These are phyloP conservation scores for Ulvella scutata DNA, from an alignment of 139 green algal species.

Conservation along the genomic window DNA sequence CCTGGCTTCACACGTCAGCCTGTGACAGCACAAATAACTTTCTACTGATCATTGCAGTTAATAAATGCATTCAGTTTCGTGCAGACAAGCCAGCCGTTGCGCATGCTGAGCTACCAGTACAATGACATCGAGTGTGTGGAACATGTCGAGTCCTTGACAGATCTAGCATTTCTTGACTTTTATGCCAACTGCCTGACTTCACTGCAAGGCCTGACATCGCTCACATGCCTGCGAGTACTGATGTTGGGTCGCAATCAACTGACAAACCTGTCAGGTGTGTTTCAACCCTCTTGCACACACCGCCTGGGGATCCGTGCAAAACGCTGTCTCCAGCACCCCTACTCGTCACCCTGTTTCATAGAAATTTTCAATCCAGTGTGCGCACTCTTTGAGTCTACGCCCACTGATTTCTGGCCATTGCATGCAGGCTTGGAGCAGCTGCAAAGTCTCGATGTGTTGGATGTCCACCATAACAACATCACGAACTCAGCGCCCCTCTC, in stretches of 20 bases:
- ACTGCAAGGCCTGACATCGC: conserved; percentile 4
- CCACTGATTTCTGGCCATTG: neutral
- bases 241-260: conserved; percentile 24
- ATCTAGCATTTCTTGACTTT: conserved; percentile 18
- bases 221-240: conserved; percentile 12
- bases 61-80: neutral
- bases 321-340: neutral
- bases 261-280: neutral
- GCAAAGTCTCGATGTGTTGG: conserved; percentile 14
- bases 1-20: neutral
- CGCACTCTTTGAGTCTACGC: neutral
- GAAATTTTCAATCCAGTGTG: neutral
- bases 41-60: neutral
- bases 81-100: conserved; percentile 6
- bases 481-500: neutral
- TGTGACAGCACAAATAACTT: neutral
- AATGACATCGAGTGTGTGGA: conserved; percentile 13
- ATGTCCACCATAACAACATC: conserved; percentile 18
- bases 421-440: conserved; percentile 8
- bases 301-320: neutral
- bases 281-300: neutral
- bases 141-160: conserved; percentile 2
- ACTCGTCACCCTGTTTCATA: neutral
- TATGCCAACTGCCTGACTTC: conserved; percentile 15
- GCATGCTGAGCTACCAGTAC: conserved; percentile 26